These are phyloP conservation scores for Epichloe baconii DNA, from an alignment of 2,329 filamentous ascomycete species.

Conservation along the genomic window DNA sequence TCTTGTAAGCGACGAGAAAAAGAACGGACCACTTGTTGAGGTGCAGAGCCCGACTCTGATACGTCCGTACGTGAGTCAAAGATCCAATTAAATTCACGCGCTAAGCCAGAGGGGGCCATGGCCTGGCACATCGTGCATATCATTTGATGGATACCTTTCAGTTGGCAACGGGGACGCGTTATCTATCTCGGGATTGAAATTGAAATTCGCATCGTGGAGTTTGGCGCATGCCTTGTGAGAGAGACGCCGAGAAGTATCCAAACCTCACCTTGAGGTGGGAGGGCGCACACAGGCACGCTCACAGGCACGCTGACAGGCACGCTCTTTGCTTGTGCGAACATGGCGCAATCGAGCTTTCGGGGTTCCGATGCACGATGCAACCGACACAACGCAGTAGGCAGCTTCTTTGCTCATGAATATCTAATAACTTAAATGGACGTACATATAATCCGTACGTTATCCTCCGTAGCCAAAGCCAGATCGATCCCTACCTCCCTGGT, in stretches of 20 bases:
- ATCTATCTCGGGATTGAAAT: background rate
- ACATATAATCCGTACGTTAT: too few species aligned
- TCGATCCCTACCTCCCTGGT: background rate
- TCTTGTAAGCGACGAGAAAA: background rate
- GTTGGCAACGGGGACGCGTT: background rate
- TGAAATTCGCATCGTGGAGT: background rate
- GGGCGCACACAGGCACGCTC: too few species aligned
- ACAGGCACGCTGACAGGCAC: too few species aligned
- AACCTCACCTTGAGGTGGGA: too few species aligned
- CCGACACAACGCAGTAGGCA: too few species aligned
- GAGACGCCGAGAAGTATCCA: too few species aligned
- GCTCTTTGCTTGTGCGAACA: background rate
- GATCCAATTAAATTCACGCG: slow-evolving; percentile 1
- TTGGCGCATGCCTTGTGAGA: background rate
- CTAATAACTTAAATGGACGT: too few species aligned
- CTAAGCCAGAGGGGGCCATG: slow-evolving; percentile 10
- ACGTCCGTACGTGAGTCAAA: slow-evolving; percentile 2
- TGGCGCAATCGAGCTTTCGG: background rate
- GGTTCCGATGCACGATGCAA: too few species aligned
- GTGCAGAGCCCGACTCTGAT: too few species aligned
- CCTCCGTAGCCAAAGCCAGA: too few species aligned
- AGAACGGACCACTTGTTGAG: background rate
- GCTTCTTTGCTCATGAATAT: too few species aligned
- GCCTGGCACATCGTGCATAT: slow-evolving; percentile 8
- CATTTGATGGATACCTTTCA: background rate